Conservation (phyloP, 2,329 filamentous ascomycete species). For the Rhytidhysteron rufulum region DNA sequence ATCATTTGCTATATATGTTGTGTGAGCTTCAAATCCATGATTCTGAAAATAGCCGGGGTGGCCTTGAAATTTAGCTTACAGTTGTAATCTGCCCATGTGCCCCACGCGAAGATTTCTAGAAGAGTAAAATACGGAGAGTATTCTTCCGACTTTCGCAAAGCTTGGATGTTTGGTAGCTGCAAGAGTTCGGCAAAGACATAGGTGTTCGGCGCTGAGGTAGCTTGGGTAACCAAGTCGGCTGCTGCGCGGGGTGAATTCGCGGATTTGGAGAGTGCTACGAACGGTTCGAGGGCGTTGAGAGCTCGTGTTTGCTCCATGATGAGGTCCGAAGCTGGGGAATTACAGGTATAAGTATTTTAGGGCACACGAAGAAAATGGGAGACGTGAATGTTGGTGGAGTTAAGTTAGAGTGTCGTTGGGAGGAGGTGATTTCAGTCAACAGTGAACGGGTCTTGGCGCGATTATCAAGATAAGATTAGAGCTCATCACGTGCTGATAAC, state of each 20-base stretch:
- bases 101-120: slow-evolving; percentile 87
- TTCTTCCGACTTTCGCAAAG: slow-evolving; percentile 61
- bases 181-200: slow-evolving; percentile 96
- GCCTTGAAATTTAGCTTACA: slow-evolving; percentile 42
- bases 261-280: slow-evolving; percentile 81
- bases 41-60: no score
- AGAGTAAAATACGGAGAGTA: slow-evolving; percentile 63
- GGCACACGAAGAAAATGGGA: no score
- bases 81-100: slow-evolving; percentile 78
- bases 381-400: not conserved
- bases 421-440: slow-evolving; percentile 7
- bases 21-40: no score
- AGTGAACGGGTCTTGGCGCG: slow-evolving; percentile 4
- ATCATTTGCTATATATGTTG: slow-evolving; percentile 38
- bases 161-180: slow-evolving; percentile 71
- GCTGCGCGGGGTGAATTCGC: slow-evolving; percentile 80
- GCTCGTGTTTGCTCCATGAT: slow-evolving; percentile 69
- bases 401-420: not conserved
- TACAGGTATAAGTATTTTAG: no score
- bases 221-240: slow-evolving; percentile 79
- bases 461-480: slow-evolving; percentile 1
- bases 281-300: slow-evolving; percentile 69
- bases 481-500: not conserved
- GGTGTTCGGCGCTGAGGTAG: slow-evolving; percentile 83
- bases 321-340: not conserved